These are phyloP conservation scores for Syzygium jambos DNA, from an alignment of 345 rosid species.

Conservation along the genomic window DNA sequence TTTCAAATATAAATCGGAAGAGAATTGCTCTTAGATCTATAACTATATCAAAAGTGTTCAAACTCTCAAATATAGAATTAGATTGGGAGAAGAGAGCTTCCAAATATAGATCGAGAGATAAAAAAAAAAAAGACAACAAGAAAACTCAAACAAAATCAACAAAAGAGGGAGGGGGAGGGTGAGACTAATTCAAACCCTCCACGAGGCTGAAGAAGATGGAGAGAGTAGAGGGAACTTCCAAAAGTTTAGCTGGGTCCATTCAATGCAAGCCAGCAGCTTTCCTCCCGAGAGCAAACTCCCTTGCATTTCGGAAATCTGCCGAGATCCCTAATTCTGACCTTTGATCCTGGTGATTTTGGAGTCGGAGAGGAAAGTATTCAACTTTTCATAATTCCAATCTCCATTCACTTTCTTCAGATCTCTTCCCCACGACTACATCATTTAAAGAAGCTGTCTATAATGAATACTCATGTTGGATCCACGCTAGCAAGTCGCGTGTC, in stretches of 20 bases:
- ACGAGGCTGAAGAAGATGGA: too few species aligned
- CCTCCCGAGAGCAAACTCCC: neutral
- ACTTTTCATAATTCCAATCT: neutral
- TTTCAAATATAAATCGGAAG: too few species aligned
- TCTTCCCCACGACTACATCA: neutral
- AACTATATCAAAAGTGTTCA: too few species aligned
- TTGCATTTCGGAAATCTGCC: neutral
- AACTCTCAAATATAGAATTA: too few species aligned
- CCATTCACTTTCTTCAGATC: neutral
- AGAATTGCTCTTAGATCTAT: too few species aligned
- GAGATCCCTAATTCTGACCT: neutral
- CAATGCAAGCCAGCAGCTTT: neutral
- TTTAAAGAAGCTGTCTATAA: neutral
- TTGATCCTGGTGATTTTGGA: neutral
- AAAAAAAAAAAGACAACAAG: too few species aligned
- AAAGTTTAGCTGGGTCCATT: neutral
- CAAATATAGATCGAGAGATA: too few species aligned
- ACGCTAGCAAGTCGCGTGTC: accelerated
- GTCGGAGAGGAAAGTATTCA: neutral
- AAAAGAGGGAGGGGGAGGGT: too few species aligned
- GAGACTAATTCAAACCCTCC: too few species aligned
- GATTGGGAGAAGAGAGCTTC: too few species aligned
- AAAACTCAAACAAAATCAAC: too few species aligned
- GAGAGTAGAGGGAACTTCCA: neutral
- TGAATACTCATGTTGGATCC: neutral